A percentile compares a stretch with the other conserved stretches of the same genome.
phyloP scores from a whole-genome alignment of 768 basidiomycete genomes.

The Pholiota molesta region DNA sequence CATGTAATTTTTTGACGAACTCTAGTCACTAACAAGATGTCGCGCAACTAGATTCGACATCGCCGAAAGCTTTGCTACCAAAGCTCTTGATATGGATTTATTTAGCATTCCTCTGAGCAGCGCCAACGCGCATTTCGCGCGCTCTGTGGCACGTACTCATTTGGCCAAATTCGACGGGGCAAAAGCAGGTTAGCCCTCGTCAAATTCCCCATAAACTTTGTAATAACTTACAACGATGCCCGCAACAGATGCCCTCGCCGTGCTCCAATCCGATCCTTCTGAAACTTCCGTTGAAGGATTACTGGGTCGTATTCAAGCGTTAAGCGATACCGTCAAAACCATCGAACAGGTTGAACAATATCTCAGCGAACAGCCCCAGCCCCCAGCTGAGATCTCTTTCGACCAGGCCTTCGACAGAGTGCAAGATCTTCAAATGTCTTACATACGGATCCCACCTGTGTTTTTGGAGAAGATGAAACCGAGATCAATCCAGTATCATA shows the following conservation, averaged over 20 bases:
- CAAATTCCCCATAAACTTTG: no score
- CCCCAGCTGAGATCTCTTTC: not conserved
- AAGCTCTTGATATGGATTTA: not conserved
- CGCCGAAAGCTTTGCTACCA: not conserved
- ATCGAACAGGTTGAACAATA: not conserved
- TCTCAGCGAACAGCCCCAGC: not conserved
- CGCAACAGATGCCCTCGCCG: not conserved
- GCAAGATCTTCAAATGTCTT: not conserved
- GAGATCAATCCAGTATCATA: not conserved
- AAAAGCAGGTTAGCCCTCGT: not conserved
- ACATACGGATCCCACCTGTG: not conserved
- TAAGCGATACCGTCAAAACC: not conserved
- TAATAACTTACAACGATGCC: no score
- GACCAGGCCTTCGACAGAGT: not conserved
- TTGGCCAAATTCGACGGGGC: not conserved
- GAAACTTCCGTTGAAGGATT: not conserved
- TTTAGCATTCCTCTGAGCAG: not conserved
- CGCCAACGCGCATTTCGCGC: not conserved
- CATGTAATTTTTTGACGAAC: no score
- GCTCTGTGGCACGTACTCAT: not conserved
- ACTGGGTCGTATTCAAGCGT: not conserved
- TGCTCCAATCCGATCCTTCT: not conserved
- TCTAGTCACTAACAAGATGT: no score
- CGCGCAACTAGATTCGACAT: not conserved
- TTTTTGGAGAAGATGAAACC: not conserved